These are phyloP conservation scores for Fusarium nelsonii DNA, from an alignment of 2,329 filamentous ascomycete genomes.

Conservation along the genomic window DNA sequence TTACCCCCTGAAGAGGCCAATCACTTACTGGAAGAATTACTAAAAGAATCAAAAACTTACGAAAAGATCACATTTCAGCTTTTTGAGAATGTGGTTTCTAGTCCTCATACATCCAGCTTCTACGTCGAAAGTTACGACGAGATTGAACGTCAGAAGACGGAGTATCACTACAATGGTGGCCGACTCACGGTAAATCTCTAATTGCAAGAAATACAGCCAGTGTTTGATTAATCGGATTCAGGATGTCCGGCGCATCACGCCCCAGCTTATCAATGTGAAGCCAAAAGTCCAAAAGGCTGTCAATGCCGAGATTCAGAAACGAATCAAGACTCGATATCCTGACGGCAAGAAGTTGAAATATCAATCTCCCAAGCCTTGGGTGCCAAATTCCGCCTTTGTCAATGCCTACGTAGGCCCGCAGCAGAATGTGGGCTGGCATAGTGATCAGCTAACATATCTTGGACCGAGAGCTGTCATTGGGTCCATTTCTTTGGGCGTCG, in stretches of 20 bases:
- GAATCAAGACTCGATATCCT: slow-evolving; percentile 77
- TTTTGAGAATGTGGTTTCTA: slow-evolving; percentile 88
- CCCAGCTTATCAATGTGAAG: slow-evolving; percentile 78
- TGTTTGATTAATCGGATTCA: slow-evolving; percentile 47
- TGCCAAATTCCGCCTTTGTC: slow-evolving; percentile 90
- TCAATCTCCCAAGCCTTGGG: slow-evolving; percentile 80
- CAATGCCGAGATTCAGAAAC: slow-evolving; percentile 78
- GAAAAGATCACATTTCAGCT: slow-evolving; percentile 81
- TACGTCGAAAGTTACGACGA: slow-evolving; percentile 83
- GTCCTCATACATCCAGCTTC: slow-evolving; percentile 85
- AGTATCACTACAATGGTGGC: slow-evolving; percentile 89
- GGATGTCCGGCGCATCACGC: slow-evolving; percentile 82
- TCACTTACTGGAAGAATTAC: slow-evolving; percentile 78
- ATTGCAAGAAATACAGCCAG: not conserved
- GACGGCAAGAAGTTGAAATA: slow-evolving; percentile 78
- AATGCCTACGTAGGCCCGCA: slow-evolving; percentile 90
- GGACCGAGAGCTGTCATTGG: slow-evolving; percentile 91
- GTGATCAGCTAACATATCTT: slow-evolving; percentile 92
- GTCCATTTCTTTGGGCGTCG: slow-evolving; percentile 88
- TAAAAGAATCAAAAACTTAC: slow-evolving; percentile 79
- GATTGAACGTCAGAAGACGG: slow-evolving; percentile 75
- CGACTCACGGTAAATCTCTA: slow-evolving; percentile 68
- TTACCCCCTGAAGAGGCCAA: slow-evolving; percentile 79
- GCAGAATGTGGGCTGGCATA: slow-evolving; percentile 91
- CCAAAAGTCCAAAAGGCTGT: slow-evolving; percentile 78